Conservation (phyloP, 352 stramenopile genomes). For the Pythium aphanidermatum region DNA sequence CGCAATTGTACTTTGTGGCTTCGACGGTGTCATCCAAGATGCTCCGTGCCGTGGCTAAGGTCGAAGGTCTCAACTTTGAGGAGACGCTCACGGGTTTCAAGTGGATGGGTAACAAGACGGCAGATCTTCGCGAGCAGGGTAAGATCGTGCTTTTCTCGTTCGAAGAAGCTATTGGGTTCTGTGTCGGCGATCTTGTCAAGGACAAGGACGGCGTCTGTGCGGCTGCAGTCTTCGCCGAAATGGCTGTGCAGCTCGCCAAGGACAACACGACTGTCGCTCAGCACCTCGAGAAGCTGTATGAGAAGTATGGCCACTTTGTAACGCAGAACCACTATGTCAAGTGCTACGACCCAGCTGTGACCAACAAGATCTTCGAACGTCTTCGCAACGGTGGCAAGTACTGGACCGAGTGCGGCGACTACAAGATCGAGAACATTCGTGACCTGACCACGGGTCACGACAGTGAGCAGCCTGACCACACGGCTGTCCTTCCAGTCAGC, state of each 20-base stretch:
- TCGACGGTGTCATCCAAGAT: conserved; percentile 98
- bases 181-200: conserved; percentile 93
- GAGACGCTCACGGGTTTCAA: conserved; percentile 99
- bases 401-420: conserved; percentile 78
- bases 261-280: conserved; percentile 48
- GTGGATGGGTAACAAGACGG: conserved; percentile 95
- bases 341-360: conserved; percentile 87
- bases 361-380: conserved; percentile 86
- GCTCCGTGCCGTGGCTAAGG: conserved; percentile 87
- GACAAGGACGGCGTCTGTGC: conserved; percentile 98
- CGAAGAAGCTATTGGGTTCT: conserved; percentile 99
- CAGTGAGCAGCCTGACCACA: conserved; percentile 81
- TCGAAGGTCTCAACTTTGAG: conserved; percentile 94
- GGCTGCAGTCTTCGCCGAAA: conserved; percentile 87
- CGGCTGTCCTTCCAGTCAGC: conserved; percentile 89
- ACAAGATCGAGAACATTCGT: conserved; percentile 70
- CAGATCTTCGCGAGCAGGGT: conserved; percentile 69
- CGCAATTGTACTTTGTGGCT: conserved; percentile 87
- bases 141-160: conserved; percentile 96
- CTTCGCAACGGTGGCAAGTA: conserved; percentile 90
- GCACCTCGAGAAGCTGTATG: conserved; percentile 85
- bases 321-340: conserved; percentile 98
- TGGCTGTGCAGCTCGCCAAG: conserved; percentile 73
- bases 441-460: conserved; percentile 89
- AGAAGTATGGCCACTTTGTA: conserved; percentile 96